Base-by-base conservation (phyloP, 148 eudicot genomes). In the Selenicereus undatus region DNA sequence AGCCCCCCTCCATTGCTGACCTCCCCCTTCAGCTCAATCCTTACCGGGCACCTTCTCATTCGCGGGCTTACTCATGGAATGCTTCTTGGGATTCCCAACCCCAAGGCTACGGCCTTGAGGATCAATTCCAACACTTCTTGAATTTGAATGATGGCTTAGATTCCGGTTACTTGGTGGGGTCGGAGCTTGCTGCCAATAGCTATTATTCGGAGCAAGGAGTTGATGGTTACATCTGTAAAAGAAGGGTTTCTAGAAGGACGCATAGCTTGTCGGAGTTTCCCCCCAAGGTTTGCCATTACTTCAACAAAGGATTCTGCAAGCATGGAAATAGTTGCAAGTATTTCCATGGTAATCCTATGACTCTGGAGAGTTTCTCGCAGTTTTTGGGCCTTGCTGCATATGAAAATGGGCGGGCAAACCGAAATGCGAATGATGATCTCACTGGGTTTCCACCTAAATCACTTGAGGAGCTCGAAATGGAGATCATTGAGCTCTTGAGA, bases 241-340 rank as follows among this genome's bases (percentile, higher is more conserved):
- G 27, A 62, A 62, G 68, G 27, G 27, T 62, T 62, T 62, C 27
- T 22, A 7, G 68, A 62, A 62, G 68, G 68, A 26, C 68, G n/a
- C 68, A 62, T 62, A 86, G 75, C 71, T 52, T 86, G 60, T 85
- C 87, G 11, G 91, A 94, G 26, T 82, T 89, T 73, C 89, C 93
- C 80, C 80, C 84, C 6, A 95, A 95, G 86, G 80, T 85, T 29
- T 95, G 97, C 80, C 97, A 90, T 80, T 95, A 92, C 73, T 93
- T 86, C 83, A 90, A 70, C 74, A 93, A 88, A 79, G 99, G 99
- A 11, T 89, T 82, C 56, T 93, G 99, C 71, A 95, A 88, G 90
- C 97, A 95, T 80, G 99, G 97, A 56, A 86, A 73, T 69, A 90
- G 79, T 32, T 95, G 99, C 73, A 85, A 94, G 85, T 95, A 88